Base-by-base conservation (phyloP, 768 basidiomycete genomes). In the Hygrocybe punicea region DNA sequence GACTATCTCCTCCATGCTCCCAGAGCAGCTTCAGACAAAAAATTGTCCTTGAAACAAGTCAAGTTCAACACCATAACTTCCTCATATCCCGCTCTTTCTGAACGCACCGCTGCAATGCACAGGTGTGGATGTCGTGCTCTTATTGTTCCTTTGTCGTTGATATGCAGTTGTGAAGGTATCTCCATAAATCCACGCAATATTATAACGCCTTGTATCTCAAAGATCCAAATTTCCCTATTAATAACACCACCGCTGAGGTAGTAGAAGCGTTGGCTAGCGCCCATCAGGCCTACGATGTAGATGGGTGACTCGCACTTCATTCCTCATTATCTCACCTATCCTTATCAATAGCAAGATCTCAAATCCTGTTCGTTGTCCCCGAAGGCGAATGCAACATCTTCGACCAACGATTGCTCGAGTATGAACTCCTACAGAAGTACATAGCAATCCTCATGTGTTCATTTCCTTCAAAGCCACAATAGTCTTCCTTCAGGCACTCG, bases 1-100 rank as follows among this genome's bases (percentile, higher is more conserved):
- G 96, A 99, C 74, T 99, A 98, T 71, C 77, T 98, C 33, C 73
- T 98, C n/a, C 93, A 99, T 62, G 70, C 77, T 8, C 76, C 77
- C 0, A 58, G 62, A 4, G 23, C 10, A 3, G 66, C 65, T 24
- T 68, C 62, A 3, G 66, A 73, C 33, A 66, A 75, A 34, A 53
- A 65, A 2, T 64, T 77, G 13, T 71, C 74, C 5, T 71, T 99
- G 60, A 96, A 94, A 69, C 96, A 99, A 72, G 96, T 98, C 39
- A 96, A 99, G 70, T 97, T 98, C 74, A 99, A 99, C 68, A 97
- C 96, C 9, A 95, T 98, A 60, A 91, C 94, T 2, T 84, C 87
- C 0, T 94, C 93, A 0, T 96, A 98, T 69, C 95, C 93, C 0
- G 67, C 86, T 1, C 76, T 98, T 13, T 89, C 90, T 0, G 78